Conservation (phyloP, 1,284 basidiomycete genomes). For the Peniophora sp. region DNA sequence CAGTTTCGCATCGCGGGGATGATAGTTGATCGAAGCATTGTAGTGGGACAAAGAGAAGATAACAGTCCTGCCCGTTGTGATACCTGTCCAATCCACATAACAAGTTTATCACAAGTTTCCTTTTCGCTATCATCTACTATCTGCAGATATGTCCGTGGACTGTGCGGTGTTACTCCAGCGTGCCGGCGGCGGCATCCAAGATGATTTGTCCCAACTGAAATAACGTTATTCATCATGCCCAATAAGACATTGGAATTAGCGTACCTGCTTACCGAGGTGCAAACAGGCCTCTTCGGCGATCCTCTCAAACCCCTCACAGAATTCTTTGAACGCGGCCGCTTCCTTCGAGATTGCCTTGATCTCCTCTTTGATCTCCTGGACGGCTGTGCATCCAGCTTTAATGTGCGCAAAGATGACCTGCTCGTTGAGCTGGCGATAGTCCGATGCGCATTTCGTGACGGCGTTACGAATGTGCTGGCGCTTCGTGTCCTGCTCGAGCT, state of each 20-base stretch:
- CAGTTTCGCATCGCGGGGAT: background rate
- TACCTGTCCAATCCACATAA: background rate
- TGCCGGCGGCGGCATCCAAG: background rate
- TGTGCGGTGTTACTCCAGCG: background rate
- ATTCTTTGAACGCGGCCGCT: background rate
- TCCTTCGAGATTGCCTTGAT: background rate
- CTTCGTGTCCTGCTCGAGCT: no score
- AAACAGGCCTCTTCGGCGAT: no score
- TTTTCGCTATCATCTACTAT: background rate
- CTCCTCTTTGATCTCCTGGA: no score
- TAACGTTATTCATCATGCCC: background rate
- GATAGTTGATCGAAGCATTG: background rate
- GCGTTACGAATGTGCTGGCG: no score
- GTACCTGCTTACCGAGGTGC: background rate
- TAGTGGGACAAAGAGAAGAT: constrained; percentile 5
- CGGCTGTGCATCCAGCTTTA: no score
- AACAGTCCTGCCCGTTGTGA: background rate
- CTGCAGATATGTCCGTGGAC: background rate
- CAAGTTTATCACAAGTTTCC: background rate
- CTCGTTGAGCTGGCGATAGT: no score
- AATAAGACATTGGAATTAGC: background rate
- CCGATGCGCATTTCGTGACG: no score
- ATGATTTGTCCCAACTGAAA: background rate
- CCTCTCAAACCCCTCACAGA: no score
- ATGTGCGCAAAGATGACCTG: no score